Evolutionary conservation across 2,329 filamentous ascomycete species (phyloP), one percentile per base, ranked within the genome.

Genomic region (Didymella pomorum): DNA sequence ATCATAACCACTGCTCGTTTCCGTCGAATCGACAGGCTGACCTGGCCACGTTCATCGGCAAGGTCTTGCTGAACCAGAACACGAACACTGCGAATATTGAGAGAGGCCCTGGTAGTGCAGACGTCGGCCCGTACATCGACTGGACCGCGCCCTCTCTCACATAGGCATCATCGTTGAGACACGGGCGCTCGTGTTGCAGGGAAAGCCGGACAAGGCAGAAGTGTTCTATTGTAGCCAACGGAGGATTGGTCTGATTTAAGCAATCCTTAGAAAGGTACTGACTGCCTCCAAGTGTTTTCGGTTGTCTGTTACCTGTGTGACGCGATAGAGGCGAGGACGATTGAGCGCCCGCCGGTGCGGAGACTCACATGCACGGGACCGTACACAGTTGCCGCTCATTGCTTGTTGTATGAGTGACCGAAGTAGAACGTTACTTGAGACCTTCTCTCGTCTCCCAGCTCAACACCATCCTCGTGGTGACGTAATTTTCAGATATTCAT

Each of bases 1-100:
- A 80, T 58, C 82, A 86, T 71, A 75, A 76, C 58, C 85, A 87
- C 70, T 87, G 85, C 73, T 70, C 74, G 67, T 87, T 87, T 75
- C 85, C 84, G 5, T 78, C 78, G 41, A 75, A 79, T 28, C 82
- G 86, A 75, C 77, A 82, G 63, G 62, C 78, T 33, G 83, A 86
- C 37, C 77, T 87, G 33, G 82, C 76, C 39, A 78, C 79, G 7
- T 87, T 82, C 72, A 83, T 87, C 71, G 80, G 83, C 76, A 83
- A 82, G 71, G 87, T 85, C 71, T 71, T 76, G 70, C 71, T 71
- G 29, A 63, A 67, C 50, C 60, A 67, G 51, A 61, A 33, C 35
- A 63, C 63, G 2, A 73, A 65, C 63, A 76, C 72, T 9, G 71
- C 70, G 42, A 63, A 66, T 28, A 68, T 77, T 16, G 74, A 77